Percentiles rank a stretch among this genome's conserved stretches.
Conservation (phyloP, 441 rosid genomes). For the Macaranga tanarius region DNA sequence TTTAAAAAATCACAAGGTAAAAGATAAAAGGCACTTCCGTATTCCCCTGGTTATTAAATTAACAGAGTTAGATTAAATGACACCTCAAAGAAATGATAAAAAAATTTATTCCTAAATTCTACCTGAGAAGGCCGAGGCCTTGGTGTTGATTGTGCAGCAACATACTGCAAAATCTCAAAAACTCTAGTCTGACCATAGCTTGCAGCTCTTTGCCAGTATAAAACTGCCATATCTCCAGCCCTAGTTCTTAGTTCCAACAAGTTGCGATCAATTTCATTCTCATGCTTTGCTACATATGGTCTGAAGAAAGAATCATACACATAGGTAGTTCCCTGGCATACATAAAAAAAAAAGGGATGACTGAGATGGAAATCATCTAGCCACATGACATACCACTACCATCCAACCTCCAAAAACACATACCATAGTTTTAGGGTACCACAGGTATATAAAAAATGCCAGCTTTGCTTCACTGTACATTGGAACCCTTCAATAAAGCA, state of each 20-base stretch:
- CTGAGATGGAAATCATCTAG: slow-evolving; percentile 9
- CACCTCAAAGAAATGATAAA: neutral
- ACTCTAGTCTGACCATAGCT: slow-evolving; percentile 80
- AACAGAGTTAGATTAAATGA: neutral
- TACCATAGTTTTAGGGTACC: slow-evolving; percentile 82
- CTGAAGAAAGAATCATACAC: slow-evolving; percentile 89
- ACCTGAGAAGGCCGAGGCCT: slow-evolving; percentile 66
- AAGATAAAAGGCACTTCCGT: neutral
- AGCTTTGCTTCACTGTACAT: slow-evolving; percentile 84
- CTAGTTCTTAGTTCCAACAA: slow-evolving; percentile 77
- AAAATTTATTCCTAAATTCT: neutral
- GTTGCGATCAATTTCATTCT: slow-evolving; percentile 85
- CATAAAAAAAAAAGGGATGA: slow-evolving; percentile 14
- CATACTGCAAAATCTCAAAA: slow-evolving; percentile 69
- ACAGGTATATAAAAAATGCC: slow-evolving; percentile 65
- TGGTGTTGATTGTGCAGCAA: slow-evolving; percentile 74
- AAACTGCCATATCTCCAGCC: slow-evolving; percentile 76
- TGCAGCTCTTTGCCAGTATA: slow-evolving; percentile 79
- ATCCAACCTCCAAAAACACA: slow-evolving; percentile 16
- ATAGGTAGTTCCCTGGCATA: slow-evolving; percentile 78
- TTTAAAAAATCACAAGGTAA: neutral
- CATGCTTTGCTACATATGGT: slow-evolving; percentile 88
- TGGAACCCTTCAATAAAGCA: slow-evolving; percentile 60
- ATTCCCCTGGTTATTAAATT: neutral
- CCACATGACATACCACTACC: neutral